Evolutionary conservation across 306 rosid species (phyloP), one percentile per base, ranked within the genome.

Genomic region (Potentilla sterilis): DNA sequence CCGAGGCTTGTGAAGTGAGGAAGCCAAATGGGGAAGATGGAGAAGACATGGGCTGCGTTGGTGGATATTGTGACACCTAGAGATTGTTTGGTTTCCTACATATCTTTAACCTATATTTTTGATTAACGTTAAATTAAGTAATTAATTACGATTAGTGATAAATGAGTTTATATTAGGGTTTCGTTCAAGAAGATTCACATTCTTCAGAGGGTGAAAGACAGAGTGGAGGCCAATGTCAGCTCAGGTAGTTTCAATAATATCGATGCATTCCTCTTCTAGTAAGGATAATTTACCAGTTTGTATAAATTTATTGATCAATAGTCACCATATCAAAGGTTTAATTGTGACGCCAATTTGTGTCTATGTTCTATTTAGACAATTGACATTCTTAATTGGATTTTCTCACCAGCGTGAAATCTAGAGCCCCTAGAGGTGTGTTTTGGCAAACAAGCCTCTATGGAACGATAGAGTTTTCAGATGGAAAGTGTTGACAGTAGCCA

Each of bases 11-110:
- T 19, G 54, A 46, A 32, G 24, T 55, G n/a, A 14, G 70, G 69
- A 22, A 2, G 75, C 74, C 83, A 81, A 74, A n/a, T 81, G 83
- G 77, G 18, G 67, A 22, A 9, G 32, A 18, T 32, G n/a, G 11
- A 63, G 28, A 1, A 67, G 68, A 68, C 59, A 19, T 61, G 73
- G 62, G 58, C 9, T 48, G 22, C 67, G 15, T 24, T 42, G 52
- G 16, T 57, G 74, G 32, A 2, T 37, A 14, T 28, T 0, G 40
- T 59, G 66, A 32, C 66, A 61, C 41, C 66, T 57, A 14, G 28
- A 8, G 40, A 5, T 5, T 37, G 14, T 8, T 55, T 55, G 62
- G 62, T 55, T 52, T 52, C 9, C 21, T 1, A 52, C 19, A 52
- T 7, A 52, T 6, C 22, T 6, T 18, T 52, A 19, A 52, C 6